Conservation (phyloP, 371 early-diverging fungal species). For the Mucor circinelloides region DNA sequence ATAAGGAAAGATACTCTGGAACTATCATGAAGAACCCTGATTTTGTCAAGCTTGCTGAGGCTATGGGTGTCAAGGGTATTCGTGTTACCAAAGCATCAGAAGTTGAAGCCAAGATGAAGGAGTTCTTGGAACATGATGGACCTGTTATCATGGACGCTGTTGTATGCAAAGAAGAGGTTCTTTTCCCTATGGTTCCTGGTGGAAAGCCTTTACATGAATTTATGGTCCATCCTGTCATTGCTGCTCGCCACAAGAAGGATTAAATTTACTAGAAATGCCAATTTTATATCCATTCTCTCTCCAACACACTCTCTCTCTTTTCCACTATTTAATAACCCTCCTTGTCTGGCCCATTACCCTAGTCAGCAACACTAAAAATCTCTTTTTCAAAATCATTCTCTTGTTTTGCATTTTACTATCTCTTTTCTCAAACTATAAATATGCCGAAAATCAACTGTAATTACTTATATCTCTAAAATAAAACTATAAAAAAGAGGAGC, state of each 20-base stretch:
- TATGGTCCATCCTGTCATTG: slow-evolving; percentile 56
- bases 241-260: slow-evolving; percentile 24
- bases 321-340: background rate
- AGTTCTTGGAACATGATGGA: slow-evolving; percentile 84
- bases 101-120: slow-evolving; percentile 84
- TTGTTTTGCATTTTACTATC: background rate
- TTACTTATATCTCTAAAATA: background rate
- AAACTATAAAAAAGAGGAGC: background rate
- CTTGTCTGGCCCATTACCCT: background rate
- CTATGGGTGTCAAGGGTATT: slow-evolving; percentile 90
- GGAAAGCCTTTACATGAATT: slow-evolving; percentile 91
- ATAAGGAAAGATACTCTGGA: slow-evolving; percentile 92
- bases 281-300: slow-evolving; percentile 5
- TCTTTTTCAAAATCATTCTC: background rate
- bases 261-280: background rate
- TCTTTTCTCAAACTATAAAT: background rate
- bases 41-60: slow-evolving; percentile 95
- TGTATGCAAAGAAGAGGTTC: slow-evolving; percentile 89
- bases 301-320: too few species aligned
- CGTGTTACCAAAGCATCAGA: slow-evolving; percentile 83
- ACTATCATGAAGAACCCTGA: slow-evolving; percentile 97
- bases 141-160: slow-evolving; percentile 92
- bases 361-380: background rate
- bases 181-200: slow-evolving; percentile 97
- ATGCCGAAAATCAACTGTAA: slow-evolving; percentile 3